Evolutionary conservation across 768 basidiomycete genomes (phyloP).

Genomic region (Candolleomyces eurysporus): DNA sequence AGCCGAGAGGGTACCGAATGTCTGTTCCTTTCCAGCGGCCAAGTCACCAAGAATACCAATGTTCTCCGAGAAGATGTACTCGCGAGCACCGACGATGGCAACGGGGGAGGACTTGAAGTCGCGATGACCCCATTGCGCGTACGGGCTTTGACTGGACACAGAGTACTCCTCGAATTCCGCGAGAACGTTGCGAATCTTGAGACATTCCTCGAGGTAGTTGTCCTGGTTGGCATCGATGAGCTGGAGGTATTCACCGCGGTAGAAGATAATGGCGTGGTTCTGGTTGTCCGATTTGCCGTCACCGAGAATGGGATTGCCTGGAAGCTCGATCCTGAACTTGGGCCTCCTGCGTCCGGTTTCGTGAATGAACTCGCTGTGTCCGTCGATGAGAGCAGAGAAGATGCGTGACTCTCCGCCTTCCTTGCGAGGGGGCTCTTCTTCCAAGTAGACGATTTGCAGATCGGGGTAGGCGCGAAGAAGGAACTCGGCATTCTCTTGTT

Average conservation of each 20-base stretch:
- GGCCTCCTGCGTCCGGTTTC: conserved; percentile 87
- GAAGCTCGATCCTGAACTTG: conserved; percentile 98
- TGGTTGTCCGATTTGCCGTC: conserved; percentile 99
- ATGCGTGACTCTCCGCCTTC: conserved; percentile 94
- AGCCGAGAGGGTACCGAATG: conserved; percentile 97
- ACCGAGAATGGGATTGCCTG: conserved; percentile 97
- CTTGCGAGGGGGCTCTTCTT: conserved; percentile 91
- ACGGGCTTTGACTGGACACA: conserved; percentile 85
- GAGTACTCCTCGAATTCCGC: conserved; percentile 95
- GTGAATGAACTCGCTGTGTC: conserved; percentile 92
- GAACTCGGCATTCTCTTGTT: conserved; percentile 98
- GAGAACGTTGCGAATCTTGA: conserved; percentile 98
- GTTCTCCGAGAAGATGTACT: conserved; percentile 99
- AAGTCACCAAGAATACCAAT: conserved; percentile 98
- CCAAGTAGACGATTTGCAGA: conserved; percentile 96
- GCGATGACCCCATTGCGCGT: conserved; percentile 84
- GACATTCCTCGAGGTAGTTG: conserved; percentile 98
- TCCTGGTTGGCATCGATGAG: conserved; percentile 99
- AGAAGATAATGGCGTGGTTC: conserved; percentile 99
- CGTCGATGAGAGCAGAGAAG: conserved; percentile 96
- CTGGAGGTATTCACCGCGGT: conserved; percentile 98
- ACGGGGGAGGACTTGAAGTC: conserved; percentile 88
- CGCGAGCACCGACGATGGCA: conserved; percentile 96
- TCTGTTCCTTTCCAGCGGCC: conserved; percentile 99
- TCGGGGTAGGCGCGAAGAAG: conserved; percentile 96